Evolutionary conservation across 805 yeast species (phyloP).

Genomic region (Wickerhamomyces alni): DNA sequence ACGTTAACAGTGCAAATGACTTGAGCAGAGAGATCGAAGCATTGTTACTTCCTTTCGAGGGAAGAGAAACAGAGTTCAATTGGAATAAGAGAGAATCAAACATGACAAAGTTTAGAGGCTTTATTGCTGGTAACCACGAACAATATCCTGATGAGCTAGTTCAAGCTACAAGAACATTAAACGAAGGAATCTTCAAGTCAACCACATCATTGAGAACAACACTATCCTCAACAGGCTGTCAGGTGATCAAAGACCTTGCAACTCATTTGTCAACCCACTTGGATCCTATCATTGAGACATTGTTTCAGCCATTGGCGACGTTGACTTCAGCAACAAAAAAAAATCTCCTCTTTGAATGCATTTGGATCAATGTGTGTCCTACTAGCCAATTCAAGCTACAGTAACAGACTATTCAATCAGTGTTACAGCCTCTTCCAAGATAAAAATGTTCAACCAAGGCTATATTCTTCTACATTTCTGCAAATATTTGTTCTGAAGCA

Average conservation of each 20-base stretch:
- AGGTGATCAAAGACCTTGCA: slow-evolving; percentile 60
- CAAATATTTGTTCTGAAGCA: slow-evolving; percentile 54
- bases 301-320: slow-evolving; percentile 27
- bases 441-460: slow-evolving; percentile 65
- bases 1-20: slow-evolving; percentile 11
- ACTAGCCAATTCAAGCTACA: slow-evolving; percentile 48
- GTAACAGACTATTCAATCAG: slow-evolving; percentile 43
- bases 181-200: slow-evolving; percentile 62
- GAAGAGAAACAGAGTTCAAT: slow-evolving; percentile 82
- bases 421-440: slow-evolving; percentile 52
- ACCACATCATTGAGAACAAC: slow-evolving; percentile 78
- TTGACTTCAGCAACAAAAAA: slow-evolving; percentile 33
- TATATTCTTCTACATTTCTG: slow-evolving; percentile 65
- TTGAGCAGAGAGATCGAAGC: slow-evolving; percentile 23
- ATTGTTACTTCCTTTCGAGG: slow-evolving; percentile 42
- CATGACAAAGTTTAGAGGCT: slow-evolving; percentile 49
- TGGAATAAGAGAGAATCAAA: slow-evolving; percentile 72
- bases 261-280: slow-evolving; percentile 20
- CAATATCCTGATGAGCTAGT: slow-evolving; percentile 34
- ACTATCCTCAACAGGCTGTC: slow-evolving; percentile 68
- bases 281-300: slow-evolving; percentile 28
- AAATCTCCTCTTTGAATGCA: slow-evolving; percentile 29
- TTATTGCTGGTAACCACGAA: slow-evolving; percentile 53
- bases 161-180: slow-evolving; percentile 28
- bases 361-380: slow-evolving; percentile 40